phyloP scores from a whole-genome alignment of 257 asterid species.

The Gardenia jasminoides region DNA sequence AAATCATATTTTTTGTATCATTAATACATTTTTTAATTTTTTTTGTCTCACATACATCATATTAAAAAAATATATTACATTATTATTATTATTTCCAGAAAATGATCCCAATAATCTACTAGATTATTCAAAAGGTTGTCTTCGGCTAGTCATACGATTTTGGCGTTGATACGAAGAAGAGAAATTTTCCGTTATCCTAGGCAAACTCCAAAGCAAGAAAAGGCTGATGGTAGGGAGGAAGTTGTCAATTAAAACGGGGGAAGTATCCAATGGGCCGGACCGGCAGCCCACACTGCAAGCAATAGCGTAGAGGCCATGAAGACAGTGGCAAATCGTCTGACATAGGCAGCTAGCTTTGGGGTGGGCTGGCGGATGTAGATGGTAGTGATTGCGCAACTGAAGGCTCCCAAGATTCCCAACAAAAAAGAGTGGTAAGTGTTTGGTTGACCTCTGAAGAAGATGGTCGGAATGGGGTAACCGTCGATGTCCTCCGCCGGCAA shows the following conservation, averaged over 20 bases:
- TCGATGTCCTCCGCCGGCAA: slow-evolving; percentile 5
- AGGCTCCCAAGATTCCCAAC: background rate
- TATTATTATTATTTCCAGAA: no score
- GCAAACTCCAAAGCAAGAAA: no score
- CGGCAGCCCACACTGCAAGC: slow-evolving; percentile 7
- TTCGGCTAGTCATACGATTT: no score
- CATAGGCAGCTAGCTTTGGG: background rate
- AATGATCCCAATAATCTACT: no score
- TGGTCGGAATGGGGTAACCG: slow-evolving; percentile 7
- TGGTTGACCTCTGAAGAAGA: slow-evolving; percentile 12
- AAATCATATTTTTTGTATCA: no score
- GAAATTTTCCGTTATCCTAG: no score
- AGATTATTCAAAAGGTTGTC: no score
- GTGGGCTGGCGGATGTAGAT: background rate
- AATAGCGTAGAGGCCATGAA: background rate
- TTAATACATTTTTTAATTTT: no score
- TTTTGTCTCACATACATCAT: no score
- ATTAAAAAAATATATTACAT: no score
- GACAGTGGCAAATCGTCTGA: background rate
- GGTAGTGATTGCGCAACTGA: background rate
- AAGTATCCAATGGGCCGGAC: background rate
- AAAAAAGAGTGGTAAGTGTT: slow-evolving; percentile 9
- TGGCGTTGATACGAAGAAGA: no score
- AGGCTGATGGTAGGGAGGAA: background rate
- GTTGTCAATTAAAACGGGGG: no score